Conservation (phyloP, 805 yeast genomes). For the Candida sphagnicola region DNA sequence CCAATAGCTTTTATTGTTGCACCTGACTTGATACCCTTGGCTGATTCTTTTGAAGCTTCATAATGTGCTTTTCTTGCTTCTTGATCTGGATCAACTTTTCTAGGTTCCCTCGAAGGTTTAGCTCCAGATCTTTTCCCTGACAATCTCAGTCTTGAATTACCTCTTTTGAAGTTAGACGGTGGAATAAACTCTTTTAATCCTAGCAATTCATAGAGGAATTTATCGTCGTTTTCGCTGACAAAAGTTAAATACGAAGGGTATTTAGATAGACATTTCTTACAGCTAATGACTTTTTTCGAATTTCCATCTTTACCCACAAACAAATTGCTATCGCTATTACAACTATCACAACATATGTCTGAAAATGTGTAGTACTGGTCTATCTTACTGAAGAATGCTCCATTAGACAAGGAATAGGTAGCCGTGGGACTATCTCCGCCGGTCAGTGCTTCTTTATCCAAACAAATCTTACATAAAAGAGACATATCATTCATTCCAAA, state of each 20-base stretch:
- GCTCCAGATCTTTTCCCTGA: constrained; percentile 21
- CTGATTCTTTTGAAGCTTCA: constrained; percentile 25
- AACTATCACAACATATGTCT: constrained; percentile 45
- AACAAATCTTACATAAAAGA: constrained; percentile 45
- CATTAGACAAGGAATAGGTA: constrained; percentile 50
- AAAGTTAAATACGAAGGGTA: constrained; percentile 15
- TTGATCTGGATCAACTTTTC: constrained; percentile 23
- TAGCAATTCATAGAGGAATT: constrained; percentile 42
- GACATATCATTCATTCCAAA: constrained; percentile 55
- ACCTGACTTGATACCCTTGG: constrained; percentile 32
- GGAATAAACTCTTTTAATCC: constrained; percentile 44
- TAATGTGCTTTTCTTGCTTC: constrained; percentile 38
- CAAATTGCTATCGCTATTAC: constrained; percentile 41
- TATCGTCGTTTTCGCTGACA: constrained; percentile 44
- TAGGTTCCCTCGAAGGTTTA: constrained; percentile 12
- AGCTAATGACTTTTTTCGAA: constrained; percentile 26
- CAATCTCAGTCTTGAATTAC: constrained; percentile 30
- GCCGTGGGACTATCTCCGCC: constrained; percentile 41
- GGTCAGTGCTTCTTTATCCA: constrained; percentile 25
- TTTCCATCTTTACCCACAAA: constrained; percentile 22
- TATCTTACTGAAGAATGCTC: constrained; percentile 49
- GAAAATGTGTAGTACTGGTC: constrained; percentile 46
- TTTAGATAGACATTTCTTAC: constrained; percentile 41
- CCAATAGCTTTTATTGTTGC: constrained; percentile 38
- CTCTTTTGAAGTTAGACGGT: constrained; percentile 13